Percentiles rank a stretch among this genome's conserved stretches.
Conservation (phyloP, 1,284 basidiomycete genomes). For the Boletellus deceptivus region DNA sequence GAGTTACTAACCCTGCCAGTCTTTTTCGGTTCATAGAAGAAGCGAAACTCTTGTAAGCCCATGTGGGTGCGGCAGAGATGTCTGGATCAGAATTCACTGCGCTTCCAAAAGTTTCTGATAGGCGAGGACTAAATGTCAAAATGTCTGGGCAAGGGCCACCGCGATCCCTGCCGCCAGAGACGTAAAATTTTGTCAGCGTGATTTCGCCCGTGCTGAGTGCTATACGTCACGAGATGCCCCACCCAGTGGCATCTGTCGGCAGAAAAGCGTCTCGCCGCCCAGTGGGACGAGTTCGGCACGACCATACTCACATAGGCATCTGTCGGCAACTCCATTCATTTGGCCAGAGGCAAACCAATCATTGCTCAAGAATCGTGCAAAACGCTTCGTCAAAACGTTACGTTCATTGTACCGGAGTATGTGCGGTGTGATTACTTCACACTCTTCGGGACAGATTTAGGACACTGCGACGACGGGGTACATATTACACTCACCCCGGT, state of each 20-base stretch:
- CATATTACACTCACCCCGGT: slow-evolving; percentile 28
- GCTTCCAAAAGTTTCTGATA: slow-evolving; percentile 2
- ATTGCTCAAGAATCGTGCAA: no score
- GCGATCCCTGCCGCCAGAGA: slow-evolving; percentile 7
- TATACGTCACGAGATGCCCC: slow-evolving; percentile 38
- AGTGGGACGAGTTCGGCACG: no score
- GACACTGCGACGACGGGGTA: slow-evolving; percentile 39
- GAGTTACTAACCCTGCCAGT: slow-evolving; percentile 23
- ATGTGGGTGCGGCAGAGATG: not conserved
- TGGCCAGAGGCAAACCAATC: no score
- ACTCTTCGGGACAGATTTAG: slow-evolving; percentile 34
- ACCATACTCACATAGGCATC: no score
- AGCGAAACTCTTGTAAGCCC: slow-evolving; percentile 21
- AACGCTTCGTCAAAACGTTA: no score
- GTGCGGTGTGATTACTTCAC: slow-evolving; percentile 39
- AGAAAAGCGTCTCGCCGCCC: no score
- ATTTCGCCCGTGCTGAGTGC: slow-evolving; percentile 35
- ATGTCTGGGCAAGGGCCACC: not conserved
- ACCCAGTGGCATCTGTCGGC: no score
- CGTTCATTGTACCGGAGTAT: slow-evolving; percentile 46
- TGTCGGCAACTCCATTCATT: no score
- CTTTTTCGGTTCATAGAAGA: slow-evolving; percentile 23
- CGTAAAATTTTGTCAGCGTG: slow-evolving; percentile 6
- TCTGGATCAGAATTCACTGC: slow-evolving; percentile 4
- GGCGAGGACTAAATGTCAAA: slow-evolving; percentile 5